These are phyloP conservation scores for Abelmoschus esculentus DNA, from an alignment of 345 rosid genomes.

Conservation along the genomic window DNA sequence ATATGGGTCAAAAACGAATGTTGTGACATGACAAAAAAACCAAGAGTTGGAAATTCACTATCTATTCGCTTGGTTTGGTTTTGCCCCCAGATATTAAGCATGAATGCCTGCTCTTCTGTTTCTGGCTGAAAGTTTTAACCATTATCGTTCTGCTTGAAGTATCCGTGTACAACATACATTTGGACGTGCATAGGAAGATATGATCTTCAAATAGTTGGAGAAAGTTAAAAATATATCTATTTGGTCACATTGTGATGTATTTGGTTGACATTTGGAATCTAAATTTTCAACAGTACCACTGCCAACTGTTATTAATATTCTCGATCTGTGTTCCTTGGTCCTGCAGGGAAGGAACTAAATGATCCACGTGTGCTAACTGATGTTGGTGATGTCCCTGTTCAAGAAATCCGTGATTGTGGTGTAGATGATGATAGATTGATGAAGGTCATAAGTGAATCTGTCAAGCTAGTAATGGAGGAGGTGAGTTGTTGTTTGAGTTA, in stretches of 20 bases:
- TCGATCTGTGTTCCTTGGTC: background rate
- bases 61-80: too few relatives aligned
- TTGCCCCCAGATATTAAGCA: too few relatives aligned
- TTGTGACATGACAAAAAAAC: too few relatives aligned
- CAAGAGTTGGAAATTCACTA: too few relatives aligned
- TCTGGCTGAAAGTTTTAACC: too few relatives aligned
- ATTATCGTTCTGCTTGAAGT: too few relatives aligned
- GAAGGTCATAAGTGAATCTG: constrained; percentile 82
- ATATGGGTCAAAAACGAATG: too few relatives aligned
- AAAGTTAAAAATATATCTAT: too few relatives aligned
- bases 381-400: constrained; percentile 96
- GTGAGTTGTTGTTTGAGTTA: constrained; percentile 23
- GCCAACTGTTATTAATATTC: background rate
- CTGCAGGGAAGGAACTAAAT: constrained; percentile 73
- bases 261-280: background rate
- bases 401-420: constrained; percentile 94
- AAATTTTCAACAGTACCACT: background rate
- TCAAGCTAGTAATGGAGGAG: constrained; percentile 89
- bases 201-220: too few relatives aligned
- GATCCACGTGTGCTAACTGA: constrained; percentile 91
- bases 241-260: background rate
- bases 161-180: too few relatives aligned
- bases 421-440: constrained; percentile 90
- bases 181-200: too few relatives aligned
- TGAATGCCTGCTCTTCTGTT: too few relatives aligned